Conservation (phyloP, 2,329 filamentous ascomycete genomes). For the Fusarium napiforme region DNA sequence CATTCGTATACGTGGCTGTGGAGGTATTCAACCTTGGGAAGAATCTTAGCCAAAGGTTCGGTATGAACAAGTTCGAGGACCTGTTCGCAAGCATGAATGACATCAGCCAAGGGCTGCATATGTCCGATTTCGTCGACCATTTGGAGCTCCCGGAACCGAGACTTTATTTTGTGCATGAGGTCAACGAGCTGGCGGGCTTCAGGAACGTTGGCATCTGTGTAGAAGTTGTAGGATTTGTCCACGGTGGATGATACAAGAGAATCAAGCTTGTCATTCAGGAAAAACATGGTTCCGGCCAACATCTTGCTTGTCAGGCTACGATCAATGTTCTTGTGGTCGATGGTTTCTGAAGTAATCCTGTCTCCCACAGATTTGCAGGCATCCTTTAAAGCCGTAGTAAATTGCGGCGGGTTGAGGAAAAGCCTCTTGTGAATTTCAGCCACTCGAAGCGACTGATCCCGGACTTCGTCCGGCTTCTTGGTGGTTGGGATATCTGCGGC, state of each 20-base stretch:
- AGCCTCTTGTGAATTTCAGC: slow-evolving; percentile 69
- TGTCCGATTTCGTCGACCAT: slow-evolving; percentile 72
- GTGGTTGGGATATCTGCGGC: slow-evolving; percentile 48
- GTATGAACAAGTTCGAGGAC: slow-evolving; percentile 79
- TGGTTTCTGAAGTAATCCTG: slow-evolving; percentile 47
- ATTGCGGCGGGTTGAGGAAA: slow-evolving; percentile 57
- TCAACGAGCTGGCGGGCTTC: slow-evolving; percentile 80
- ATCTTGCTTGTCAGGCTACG: slow-evolving; percentile 62
- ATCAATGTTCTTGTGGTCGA: slow-evolving; percentile 45
- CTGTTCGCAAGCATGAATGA: slow-evolving; percentile 78
- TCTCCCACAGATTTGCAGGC: slow-evolving; percentile 59
- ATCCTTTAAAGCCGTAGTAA: slow-evolving; percentile 55
- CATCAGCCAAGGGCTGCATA: slow-evolving; percentile 82
- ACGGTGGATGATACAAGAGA: slow-evolving; percentile 53
- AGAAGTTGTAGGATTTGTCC: slow-evolving; percentile 80
- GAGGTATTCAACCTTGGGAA: slow-evolving; percentile 88
- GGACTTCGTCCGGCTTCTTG: slow-evolving; percentile 56
- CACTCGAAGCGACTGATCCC: slow-evolving; percentile 68
- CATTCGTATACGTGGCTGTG: slow-evolving; percentile 90
- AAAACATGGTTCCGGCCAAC: slow-evolving; percentile 73
- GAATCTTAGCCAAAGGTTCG: slow-evolving; percentile 86
- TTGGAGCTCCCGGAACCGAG: slow-evolving; percentile 78
- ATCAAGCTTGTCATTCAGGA: slow-evolving; percentile 70
- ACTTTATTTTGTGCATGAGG: slow-evolving; percentile 75
- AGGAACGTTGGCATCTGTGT: slow-evolving; percentile 79